Percentiles rank a stretch among this genome's conserved stretches.
Conservation (phyloP, 768 basidiomycete genomes). For the Hortiboletus flavorubellus region DNA sequence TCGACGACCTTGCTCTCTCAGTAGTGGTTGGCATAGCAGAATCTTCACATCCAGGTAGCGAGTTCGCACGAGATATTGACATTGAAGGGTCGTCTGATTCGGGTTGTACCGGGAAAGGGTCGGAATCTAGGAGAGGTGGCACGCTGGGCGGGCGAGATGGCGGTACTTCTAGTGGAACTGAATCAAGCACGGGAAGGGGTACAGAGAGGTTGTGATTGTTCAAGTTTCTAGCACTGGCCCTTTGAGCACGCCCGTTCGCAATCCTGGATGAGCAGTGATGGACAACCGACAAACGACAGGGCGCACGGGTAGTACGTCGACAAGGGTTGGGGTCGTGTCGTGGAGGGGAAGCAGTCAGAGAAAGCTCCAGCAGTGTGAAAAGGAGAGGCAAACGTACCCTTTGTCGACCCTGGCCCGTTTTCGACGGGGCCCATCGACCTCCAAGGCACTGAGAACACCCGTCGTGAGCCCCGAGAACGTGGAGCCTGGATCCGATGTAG, state of each 20-base stretch:
- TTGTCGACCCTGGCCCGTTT: slow-evolving; percentile 74
- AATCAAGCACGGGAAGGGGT: slow-evolving; percentile 29
- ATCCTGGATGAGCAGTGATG: slow-evolving; percentile 37
- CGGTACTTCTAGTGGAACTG: slow-evolving; percentile 39
- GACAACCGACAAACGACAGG: slow-evolving; percentile 10
- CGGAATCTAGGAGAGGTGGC: slow-evolving; percentile 48
- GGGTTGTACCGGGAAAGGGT: slow-evolving; percentile 47
- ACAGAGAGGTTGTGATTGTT: slow-evolving; percentile 37
- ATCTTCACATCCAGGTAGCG: slow-evolving; percentile 35
- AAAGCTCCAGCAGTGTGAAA: slow-evolving; percentile 19
- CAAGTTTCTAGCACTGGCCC: slow-evolving; percentile 66
- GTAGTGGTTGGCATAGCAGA: slow-evolving; percentile 10
- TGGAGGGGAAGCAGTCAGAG: slow-evolving; percentile 23
- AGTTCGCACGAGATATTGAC: slow-evolving; percentile 63
- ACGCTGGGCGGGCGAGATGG: slow-evolving; percentile 36
- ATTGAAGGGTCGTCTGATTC: slow-evolving; percentile 57
- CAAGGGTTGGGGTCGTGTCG: slow-evolving; percentile 28
- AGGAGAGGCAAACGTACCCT: slow-evolving; percentile 49
- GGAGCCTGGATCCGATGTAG: slow-evolving; percentile 81
- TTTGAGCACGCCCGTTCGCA: slow-evolving; percentile 65
- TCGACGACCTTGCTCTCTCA: slow-evolving; percentile 28
- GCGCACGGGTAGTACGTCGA: slow-evolving; percentile 17
- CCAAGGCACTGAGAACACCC: slow-evolving; percentile 54
- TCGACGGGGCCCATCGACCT: slow-evolving; percentile 61
- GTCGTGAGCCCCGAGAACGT: slow-evolving; percentile 79